Conservation (phyloP, 768 basidiomycete species). For the Tulasnella sp. region DNA sequence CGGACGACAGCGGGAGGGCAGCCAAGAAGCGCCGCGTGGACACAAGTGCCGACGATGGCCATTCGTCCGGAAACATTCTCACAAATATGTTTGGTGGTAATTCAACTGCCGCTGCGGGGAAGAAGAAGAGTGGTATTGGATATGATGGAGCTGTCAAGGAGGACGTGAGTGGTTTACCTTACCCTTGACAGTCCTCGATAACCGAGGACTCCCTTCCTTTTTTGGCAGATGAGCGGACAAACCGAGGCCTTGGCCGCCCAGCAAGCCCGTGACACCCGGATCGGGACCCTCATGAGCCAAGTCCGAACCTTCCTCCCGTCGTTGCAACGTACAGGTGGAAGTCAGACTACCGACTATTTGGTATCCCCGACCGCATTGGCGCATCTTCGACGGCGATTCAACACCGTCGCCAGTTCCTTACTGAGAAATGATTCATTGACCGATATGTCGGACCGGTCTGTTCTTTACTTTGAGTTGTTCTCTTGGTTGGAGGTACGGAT, state of each 20-base stretch:
- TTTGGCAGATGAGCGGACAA: slow-evolving; percentile 68
- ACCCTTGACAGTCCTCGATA: background rate
- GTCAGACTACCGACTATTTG: slow-evolving; percentile 81
- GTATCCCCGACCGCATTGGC: slow-evolving; percentile 90
- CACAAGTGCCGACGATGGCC: slow-evolving; percentile 30
- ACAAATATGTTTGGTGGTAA: background rate
- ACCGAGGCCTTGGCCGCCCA: slow-evolving; percentile 73
- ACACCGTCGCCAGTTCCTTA: slow-evolving; percentile 77
- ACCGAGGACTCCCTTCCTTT: background rate
- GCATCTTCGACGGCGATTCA: slow-evolving; percentile 87
- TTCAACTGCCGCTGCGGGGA: slow-evolving; percentile 30
- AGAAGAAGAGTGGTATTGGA: slow-evolving; percentile 79
- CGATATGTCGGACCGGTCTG: slow-evolving; percentile 85
- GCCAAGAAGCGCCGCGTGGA: slow-evolving; percentile 10
- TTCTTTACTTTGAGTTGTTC: slow-evolving; percentile 83
- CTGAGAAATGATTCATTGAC: slow-evolving; percentile 88
- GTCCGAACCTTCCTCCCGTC: slow-evolving; percentile 85
- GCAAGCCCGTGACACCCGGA: slow-evolving; percentile 64
- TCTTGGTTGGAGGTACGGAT: slow-evolving; percentile 89
- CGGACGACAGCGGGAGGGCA: slow-evolving; percentile 31
- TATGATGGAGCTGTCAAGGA: slow-evolving; percentile 82
- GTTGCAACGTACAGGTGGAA: slow-evolving; percentile 67
- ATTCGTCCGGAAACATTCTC: background rate
- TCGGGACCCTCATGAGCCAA: slow-evolving; percentile 60
- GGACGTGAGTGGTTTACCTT: slow-evolving; percentile 56